Evolutionary conservation across 805 yeast genomes (phyloP).

Genomic region (Metschnikowia lachancei): DNA sequence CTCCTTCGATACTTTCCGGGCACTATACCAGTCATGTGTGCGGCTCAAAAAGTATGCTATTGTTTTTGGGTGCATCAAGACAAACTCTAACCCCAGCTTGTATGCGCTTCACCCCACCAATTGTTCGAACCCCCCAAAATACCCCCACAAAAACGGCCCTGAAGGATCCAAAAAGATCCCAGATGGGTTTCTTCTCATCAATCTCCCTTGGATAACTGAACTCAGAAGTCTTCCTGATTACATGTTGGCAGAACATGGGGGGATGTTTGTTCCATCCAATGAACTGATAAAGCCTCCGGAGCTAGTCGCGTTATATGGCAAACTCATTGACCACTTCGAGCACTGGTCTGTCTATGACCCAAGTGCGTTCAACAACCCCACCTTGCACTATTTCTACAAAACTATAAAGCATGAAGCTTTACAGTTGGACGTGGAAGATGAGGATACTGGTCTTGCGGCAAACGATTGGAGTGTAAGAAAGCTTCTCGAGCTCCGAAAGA

Average conservation of each 20-base stretch:
- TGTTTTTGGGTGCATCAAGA: constrained; percentile 66
- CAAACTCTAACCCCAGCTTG: constrained; percentile 52
- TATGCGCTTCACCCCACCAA: constrained; percentile 60
- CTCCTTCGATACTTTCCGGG: constrained; percentile 63
- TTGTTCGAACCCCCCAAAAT: not conserved
- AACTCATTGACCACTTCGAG: constrained; percentile 36
- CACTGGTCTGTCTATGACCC: constrained; percentile 53
- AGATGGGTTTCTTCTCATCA: constrained; percentile 69
- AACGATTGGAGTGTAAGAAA: constrained; percentile 18
- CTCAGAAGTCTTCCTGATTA: constrained; percentile 60
- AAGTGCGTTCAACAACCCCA: constrained; percentile 58
- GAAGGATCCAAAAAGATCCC: constrained; percentile 33
- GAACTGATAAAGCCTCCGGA: constrained; percentile 15
- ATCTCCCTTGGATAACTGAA: constrained; percentile 74
- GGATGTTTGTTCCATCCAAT: constrained; percentile 10
- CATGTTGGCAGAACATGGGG: constrained; percentile 15
- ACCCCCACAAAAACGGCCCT: too few species aligned
- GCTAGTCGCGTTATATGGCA: constrained; percentile 24
- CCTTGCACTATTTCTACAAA: constrained; percentile 63
- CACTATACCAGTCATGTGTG: constrained; percentile 60
- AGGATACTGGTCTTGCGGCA: constrained; percentile 12
- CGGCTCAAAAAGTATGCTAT: constrained; percentile 57
- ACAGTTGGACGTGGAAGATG: constrained; percentile 43
- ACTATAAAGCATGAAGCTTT: constrained; percentile 62
- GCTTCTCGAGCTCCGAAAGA: constrained; percentile 9